Percentiles rank a stretch among this genome's conserved stretches.
These are phyloP conservation scores for Euphorbia celastroides DNA, from an alignment of 441 rosid genomes.

Conservation along the genomic window DNA sequence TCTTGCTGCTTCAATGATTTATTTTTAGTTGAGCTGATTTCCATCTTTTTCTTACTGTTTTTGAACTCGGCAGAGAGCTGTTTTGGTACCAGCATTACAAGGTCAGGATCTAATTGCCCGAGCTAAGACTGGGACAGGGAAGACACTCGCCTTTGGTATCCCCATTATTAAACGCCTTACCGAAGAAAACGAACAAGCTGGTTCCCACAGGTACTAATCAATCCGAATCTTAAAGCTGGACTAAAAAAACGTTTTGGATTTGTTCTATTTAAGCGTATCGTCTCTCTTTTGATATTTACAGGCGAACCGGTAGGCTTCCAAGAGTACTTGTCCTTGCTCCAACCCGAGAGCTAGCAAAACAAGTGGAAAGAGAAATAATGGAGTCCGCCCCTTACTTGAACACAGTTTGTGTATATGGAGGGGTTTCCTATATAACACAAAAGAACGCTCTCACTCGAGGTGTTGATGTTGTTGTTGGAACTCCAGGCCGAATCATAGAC, in stretches of 20 bases:
- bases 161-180: slow-evolving; percentile 80
- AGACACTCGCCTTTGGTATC: slow-evolving; percentile 94
- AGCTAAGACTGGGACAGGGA: slow-evolving; percentile 98
- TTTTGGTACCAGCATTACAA: slow-evolving; percentile 74
- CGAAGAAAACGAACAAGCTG: slow-evolving; percentile 41
- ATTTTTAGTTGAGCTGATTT: not conserved
- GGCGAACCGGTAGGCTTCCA: slow-evolving; percentile 72
- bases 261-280: not conserved
- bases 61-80: slow-evolving; percentile 64
- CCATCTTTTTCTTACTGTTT: not conserved
- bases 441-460: slow-evolving; percentile 82
- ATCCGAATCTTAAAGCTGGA: slow-evolving; percentile 32
- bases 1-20: not conserved
- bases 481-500: slow-evolving; percentile 97
- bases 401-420: slow-evolving; percentile 94
- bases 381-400: slow-evolving; percentile 81
- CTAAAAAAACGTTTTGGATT: slow-evolving; percentile 24
- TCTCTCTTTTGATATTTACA: slow-evolving; percentile 25
- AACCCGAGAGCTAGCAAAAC: slow-evolving; percentile 87
- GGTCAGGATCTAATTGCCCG: slow-evolving; percentile 94
- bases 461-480: slow-evolving; percentile 96
- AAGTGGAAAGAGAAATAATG: slow-evolving; percentile 94
- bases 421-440: slow-evolving; percentile 83
- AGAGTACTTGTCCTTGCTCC: slow-evolving; percentile 79
- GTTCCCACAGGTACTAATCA: slow-evolving; percentile 45